phyloP scores from a whole-genome alignment of 805 yeast species.

The Nematodospora valgi region DNA sequence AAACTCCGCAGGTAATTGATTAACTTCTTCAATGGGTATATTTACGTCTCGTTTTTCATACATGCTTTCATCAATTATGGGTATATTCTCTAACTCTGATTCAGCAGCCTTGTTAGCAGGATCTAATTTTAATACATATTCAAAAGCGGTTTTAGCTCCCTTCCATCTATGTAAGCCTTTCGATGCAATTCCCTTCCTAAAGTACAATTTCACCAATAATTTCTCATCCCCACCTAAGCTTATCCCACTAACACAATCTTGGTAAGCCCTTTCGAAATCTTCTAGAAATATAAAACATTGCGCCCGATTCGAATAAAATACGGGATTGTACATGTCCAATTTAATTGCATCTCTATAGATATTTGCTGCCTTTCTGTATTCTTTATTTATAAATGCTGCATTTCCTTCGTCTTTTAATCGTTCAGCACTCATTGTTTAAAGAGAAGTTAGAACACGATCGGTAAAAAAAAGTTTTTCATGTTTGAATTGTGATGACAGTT shows the following conservation, averaged over 20 bases:
- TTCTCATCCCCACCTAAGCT: constrained; percentile 22
- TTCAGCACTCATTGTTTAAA: constrained; percentile 13
- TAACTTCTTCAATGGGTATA: constrained; percentile 41
- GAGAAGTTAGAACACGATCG: too few relatives aligned
- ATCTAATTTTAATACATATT: constrained; percentile 39
- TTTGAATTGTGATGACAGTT: constrained; percentile 1
- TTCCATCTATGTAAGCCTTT: constrained; percentile 20
- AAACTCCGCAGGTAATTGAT: constrained; percentile 39
- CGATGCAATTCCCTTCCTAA: constrained; percentile 47
- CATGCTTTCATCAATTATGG: neutral
- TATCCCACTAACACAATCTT: constrained; percentile 51
- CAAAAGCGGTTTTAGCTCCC: constrained; percentile 26
- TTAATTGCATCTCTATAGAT: constrained; percentile 56
- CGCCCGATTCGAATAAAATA: constrained; percentile 66
- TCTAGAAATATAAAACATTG: constrained; percentile 55
- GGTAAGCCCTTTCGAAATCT: constrained; percentile 47
- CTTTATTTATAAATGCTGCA: constrained; percentile 41
- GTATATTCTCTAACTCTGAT: constrained; percentile 28
- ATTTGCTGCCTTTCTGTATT: constrained; percentile 49
- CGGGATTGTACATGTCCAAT: constrained; percentile 47
- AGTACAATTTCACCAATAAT: constrained; percentile 46
- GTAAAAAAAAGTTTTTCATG: too few relatives aligned
- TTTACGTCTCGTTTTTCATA: constrained; percentile 1
- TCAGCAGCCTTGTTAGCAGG: constrained; percentile 36
- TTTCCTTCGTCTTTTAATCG: constrained; percentile 49